phyloP scores from a whole-genome alignment of 805 yeast genomes.

The Yarrowia hollandica region DNA sequence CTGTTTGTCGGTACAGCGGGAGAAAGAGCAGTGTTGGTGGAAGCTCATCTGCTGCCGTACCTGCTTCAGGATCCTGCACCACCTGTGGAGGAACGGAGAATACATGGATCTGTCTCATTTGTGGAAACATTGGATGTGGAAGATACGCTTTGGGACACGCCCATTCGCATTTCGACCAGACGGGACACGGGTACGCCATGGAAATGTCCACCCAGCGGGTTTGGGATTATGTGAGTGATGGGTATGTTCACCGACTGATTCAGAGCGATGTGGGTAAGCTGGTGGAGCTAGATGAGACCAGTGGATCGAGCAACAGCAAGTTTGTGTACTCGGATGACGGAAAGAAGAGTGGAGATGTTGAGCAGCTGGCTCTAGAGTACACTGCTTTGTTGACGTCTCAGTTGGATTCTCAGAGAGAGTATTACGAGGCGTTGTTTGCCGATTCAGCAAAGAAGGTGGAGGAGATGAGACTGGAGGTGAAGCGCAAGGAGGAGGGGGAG shows the following conservation, averaged over 20 bases:
- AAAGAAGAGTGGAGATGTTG: constrained; percentile 39
- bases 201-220: constrained; percentile 80
- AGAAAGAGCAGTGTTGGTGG: not conserved
- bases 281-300: constrained; percentile 61
- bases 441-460: constrained; percentile 35
- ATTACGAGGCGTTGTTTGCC: constrained; percentile 59
- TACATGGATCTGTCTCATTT: constrained; percentile 84
- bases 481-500: constrained; percentile 7
- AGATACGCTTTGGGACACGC: constrained; percentile 86
- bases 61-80: constrained; percentile 44
- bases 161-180: constrained; percentile 69
- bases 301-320: constrained; percentile 33
- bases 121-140: constrained; percentile 93
- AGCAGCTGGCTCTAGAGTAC: constrained; percentile 71
- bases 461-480: constrained; percentile 1
- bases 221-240: constrained; percentile 93
- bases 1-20: constrained; percentile 70
- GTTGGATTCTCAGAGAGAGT: constrained; percentile 80
- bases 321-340: constrained; percentile 21
- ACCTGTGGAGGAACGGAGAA: constrained; percentile 61
- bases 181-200: constrained; percentile 90
- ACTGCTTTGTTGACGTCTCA: constrained; percentile 77
- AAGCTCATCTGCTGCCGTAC: not conserved
- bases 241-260: constrained; percentile 80
- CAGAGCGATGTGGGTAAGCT: constrained; percentile 86